phyloP scores from a whole-genome alignment of 2,329 filamentous ascomycete species.

The Fusarium fracticaudum region DNA sequence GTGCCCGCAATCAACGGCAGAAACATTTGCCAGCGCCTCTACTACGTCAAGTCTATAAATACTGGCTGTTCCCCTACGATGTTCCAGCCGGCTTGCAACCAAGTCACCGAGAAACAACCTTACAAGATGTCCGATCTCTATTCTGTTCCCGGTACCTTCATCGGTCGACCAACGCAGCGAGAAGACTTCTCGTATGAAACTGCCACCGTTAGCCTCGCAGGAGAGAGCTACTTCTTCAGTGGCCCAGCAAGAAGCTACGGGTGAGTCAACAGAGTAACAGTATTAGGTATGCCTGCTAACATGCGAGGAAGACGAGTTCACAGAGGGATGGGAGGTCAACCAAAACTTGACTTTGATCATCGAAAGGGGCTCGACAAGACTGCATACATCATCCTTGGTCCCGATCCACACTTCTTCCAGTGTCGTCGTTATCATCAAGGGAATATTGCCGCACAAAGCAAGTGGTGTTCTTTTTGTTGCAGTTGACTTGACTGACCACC shows the following conservation, averaged over 20 bases:
- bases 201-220: slow-evolving; percentile 30
- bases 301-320: slow-evolving; percentile 11
- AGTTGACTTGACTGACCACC: background rate
- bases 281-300: background rate
- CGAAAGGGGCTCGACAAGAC: background rate
- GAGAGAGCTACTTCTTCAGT: slow-evolving; percentile 35
- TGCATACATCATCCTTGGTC: slow-evolving; percentile 36
- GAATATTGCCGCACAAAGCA: slow-evolving; percentile 26
- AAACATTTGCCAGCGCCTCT: background rate
- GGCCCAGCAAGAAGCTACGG: slow-evolving; percentile 32
- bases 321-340: background rate
- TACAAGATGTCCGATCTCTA: background rate
- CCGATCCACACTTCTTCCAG: slow-evolving; percentile 31
- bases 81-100: background rate
- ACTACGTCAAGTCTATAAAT: background rate
- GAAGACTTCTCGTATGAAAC: slow-evolving; percentile 24
- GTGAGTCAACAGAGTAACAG: background rate
- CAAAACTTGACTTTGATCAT: slow-evolving; percentile 14
- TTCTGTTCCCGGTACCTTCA: background rate
- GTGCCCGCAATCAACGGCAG: background rate
- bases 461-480: background rate
- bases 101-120: background rate
- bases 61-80: no score
- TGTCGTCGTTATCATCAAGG: slow-evolving; percentile 29
- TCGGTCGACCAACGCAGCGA: background rate